Evolutionary conservation across 345 rosid genomes (phyloP), one percentile per base, ranked within the genome.

Genomic region (Erucastrum elatum): DNA sequence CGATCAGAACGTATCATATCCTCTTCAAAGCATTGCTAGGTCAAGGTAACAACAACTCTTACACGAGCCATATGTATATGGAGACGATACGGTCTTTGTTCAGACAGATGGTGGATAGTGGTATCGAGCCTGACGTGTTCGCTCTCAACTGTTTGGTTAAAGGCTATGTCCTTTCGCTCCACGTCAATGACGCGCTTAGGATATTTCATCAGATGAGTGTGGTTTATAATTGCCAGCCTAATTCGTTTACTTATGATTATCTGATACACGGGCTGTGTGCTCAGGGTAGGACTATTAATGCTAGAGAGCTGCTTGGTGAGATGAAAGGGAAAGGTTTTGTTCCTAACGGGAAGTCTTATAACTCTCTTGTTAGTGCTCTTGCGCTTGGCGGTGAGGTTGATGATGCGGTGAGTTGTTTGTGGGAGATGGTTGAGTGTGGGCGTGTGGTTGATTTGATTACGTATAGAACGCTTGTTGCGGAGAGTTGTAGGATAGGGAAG

Each of bases 151-250:
- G 81, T 71, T 51, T 94, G 91, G 89, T 94, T 41, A 94, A 89
- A 76, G 97, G 98, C 16, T 94, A 87, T 3, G 92, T 92, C 64
- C 91, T 94, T 30, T 89, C 98, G 2, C 91, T 90, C 65, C 98
- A 92, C 55, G 92, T 94, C 17, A 94, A 94, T 55, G 97, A 94
- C 81, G 98, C 98, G 59, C 84, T 94, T 26, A 88, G 98, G 70
- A 84, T 92, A 79, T 94, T 94, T 83, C 98, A 94, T 26, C 97
- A 94, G 60, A 92, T 94, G 94, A 90, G 85, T 44, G 88, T 83
- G 35, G 88, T 90, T 15, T 94, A 94, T 59, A 73, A 79, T 29
- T 90, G 95, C 70, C 53, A 31, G 78, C 97, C 98, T 2, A 94
- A 90, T 73, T 82, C 95, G 37, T 92, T 83, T 73, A 87, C 97